Percentiles rank a stretch among this genome's conserved stretches.
phyloP scores from a whole-genome alignment of 106 monocot species.

The Platanthera zijinensis region DNA sequence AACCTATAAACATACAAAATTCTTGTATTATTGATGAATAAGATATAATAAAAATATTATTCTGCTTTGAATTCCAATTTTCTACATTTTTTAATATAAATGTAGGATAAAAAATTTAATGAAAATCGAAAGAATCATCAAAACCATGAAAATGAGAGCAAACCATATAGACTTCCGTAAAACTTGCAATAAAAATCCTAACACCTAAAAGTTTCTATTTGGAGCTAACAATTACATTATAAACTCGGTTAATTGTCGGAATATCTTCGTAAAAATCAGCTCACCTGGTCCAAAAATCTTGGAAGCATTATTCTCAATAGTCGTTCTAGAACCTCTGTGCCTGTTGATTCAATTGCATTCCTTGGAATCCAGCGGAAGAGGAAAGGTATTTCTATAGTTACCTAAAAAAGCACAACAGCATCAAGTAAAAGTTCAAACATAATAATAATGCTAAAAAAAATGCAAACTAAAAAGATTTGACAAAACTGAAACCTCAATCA shows the following conservation, averaged over 20 bases:
- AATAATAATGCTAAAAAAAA: not conserved
- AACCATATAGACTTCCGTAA: not conserved
- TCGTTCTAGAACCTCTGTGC: constrained; percentile 69
- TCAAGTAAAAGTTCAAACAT: not conserved
- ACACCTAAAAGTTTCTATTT: not conserved
- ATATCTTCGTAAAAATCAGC: not conserved
- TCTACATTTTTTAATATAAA: not conserved
- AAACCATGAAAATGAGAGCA: not conserved
- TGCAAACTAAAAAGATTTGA: not conserved
- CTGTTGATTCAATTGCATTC: constrained; percentile 70
- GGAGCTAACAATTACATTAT: not conserved
- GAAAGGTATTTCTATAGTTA: constrained; percentile 73
- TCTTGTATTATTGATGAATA: no score
- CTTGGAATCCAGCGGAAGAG: constrained; percentile 67
- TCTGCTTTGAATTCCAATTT: no score
- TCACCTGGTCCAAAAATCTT: constrained; percentile 74
- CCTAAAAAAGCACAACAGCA: constrained; percentile 30
- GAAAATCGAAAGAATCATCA: not conserved
- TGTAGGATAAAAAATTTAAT: not conserved
- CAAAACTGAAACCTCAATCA: constrained; percentile 72
- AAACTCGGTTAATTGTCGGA: not conserved
- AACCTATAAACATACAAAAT: no score
- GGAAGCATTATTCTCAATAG: constrained; percentile 76
- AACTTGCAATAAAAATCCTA: not conserved
- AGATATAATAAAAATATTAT: no score